These are phyloP conservation scores for Castanopsis chinensis DNA, from an alignment of 306 rosid species.

Conservation along the genomic window DNA sequence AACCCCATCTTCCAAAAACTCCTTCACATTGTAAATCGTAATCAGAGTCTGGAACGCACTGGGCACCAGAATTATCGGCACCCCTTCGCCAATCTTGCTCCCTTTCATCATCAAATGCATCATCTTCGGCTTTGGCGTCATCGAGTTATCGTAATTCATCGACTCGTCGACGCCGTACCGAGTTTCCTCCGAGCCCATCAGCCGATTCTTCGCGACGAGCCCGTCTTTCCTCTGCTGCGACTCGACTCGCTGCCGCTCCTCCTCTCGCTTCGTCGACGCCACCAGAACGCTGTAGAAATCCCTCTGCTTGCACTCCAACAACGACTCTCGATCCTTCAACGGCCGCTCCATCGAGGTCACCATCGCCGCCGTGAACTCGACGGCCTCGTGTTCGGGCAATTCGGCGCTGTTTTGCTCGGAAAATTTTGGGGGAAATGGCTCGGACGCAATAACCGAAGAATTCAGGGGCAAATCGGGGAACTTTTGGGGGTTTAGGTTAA, in stretches of 20 bases:
- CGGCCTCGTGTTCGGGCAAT: conserved; percentile 7
- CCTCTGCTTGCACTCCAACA: conserved; percentile 78
- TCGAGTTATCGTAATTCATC: conserved; percentile 38
- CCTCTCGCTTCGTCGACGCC: conserved; percentile 84
- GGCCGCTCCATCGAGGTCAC: conserved; percentile 56
- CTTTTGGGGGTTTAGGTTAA: conserved; percentile 14
- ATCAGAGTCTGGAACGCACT: conserved; percentile 91
- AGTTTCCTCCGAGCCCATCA: conserved; percentile 75
- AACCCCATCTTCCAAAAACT: conserved; percentile 91
- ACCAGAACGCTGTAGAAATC: conserved; percentile 72
- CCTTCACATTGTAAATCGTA: conserved; percentile 87
- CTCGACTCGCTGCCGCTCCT: conserved; percentile 81
- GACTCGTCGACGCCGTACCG: conserved; percentile 63
- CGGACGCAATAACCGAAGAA: conserved; percentile 13
- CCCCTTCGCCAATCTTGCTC: conserved; percentile 85
- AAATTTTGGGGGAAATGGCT: not conserved
- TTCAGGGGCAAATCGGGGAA: conserved; percentile 37
- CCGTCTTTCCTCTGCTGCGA: conserved; percentile 97
- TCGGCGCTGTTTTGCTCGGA: not conserved
- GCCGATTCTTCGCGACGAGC: conserved; percentile 81
- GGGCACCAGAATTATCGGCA: conserved; percentile 87
- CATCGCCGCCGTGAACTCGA: conserved; percentile 57
- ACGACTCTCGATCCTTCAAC: conserved; percentile 72
- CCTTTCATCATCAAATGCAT: conserved; percentile 65
- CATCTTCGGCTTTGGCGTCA: conserved; percentile 78